Evolutionary conservation across 2,329 filamentous ascomycete species (phyloP).

Genomic region (Coniochaeta pulveracea): DNA sequence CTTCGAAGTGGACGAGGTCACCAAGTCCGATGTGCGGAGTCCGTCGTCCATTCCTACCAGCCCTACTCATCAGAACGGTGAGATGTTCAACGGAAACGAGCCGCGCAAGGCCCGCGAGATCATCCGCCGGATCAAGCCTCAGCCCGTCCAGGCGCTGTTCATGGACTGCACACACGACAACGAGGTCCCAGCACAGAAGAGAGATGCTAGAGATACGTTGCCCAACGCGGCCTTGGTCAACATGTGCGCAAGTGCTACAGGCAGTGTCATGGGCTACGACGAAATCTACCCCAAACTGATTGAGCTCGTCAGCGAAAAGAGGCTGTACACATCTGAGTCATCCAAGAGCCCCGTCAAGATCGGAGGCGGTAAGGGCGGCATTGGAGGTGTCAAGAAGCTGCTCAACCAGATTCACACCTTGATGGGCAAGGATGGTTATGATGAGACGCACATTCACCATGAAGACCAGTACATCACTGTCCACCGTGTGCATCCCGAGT

Average conservation of each 20-base stretch:
- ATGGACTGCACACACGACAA: slow-evolving; percentile 99
- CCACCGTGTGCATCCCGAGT: slow-evolving; percentile 85
- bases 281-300: slow-evolving; percentile 89
- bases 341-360: slow-evolving; percentile 52
- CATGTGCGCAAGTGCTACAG: slow-evolving; percentile 91
- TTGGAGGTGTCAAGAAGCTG: slow-evolving; percentile 82
- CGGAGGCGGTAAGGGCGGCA: slow-evolving; percentile 67
- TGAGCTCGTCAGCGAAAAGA: slow-evolving; percentile 84
- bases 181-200: slow-evolving; percentile 88
- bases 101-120: slow-evolving; percentile 41
- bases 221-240: slow-evolving; percentile 88
- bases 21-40: slow-evolving; percentile 39
- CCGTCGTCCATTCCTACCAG: no score
- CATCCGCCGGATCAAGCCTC: slow-evolving; percentile 73
- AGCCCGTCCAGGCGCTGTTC: slow-evolving; percentile 84
- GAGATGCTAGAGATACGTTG: slow-evolving; percentile 86
- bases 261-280: slow-evolving; percentile 96
- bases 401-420: slow-evolving; percentile 89
- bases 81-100: slow-evolving; percentile 18
- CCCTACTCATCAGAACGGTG: slow-evolving; percentile 12
- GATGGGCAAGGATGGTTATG: slow-evolving; percentile 91
- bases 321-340: slow-evolving; percentile 69
- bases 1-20: slow-evolving; percentile 86
- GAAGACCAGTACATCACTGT: slow-evolving; percentile 95
- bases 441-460: slow-evolving; percentile 94